phyloP scores from a whole-genome alignment of 805 yeast genomes.

The Cyberlindnera petersonii region DNA sequence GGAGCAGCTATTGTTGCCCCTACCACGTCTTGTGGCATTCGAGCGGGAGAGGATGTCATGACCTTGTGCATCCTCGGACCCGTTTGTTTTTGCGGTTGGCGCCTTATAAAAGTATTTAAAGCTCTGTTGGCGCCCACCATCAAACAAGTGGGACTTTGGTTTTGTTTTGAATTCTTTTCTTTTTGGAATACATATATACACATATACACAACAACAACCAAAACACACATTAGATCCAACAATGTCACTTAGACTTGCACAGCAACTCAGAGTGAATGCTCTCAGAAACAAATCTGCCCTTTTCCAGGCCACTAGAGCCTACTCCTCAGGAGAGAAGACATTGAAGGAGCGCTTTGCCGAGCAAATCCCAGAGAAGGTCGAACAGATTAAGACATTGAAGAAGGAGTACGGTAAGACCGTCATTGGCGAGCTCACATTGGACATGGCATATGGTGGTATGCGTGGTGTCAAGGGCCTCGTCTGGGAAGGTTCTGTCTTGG shows the following conservation, averaged over 20 bases:
- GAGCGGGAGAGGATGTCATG: too few species aligned
- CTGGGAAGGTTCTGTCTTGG: conserved; percentile 87
- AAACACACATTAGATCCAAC: not conserved
- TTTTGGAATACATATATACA: too few species aligned
- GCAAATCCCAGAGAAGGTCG: conserved; percentile 86
- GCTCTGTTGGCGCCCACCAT: conserved; percentile 1
- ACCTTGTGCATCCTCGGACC: conserved; percentile 15
- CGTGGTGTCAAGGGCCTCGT: conserved; percentile 82
- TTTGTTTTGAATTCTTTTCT: too few species aligned
- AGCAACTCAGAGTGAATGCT: conserved; percentile 2
- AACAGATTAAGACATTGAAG: conserved; percentile 76
- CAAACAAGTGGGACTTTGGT: too few species aligned
- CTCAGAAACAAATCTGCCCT: conserved; percentile 5
- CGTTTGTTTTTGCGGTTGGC: conserved; percentile 13
- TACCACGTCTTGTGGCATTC: conserved; percentile 2
- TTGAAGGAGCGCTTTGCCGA: conserved; percentile 93
- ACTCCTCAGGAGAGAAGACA: conserved; percentile 44
- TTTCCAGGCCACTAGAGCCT: conserved; percentile 24
- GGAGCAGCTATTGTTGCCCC: too few species aligned
- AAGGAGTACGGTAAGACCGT: conserved; percentile 77
- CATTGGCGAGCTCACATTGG: conserved; percentile 70
- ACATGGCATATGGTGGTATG: conserved; percentile 90
- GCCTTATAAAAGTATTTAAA: too few species aligned
- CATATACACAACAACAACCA: too few species aligned
- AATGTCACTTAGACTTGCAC: conserved; percentile 20